Conservation (phyloP, 306 rosid genomes). For the Ziziphus jujuba region DNA sequence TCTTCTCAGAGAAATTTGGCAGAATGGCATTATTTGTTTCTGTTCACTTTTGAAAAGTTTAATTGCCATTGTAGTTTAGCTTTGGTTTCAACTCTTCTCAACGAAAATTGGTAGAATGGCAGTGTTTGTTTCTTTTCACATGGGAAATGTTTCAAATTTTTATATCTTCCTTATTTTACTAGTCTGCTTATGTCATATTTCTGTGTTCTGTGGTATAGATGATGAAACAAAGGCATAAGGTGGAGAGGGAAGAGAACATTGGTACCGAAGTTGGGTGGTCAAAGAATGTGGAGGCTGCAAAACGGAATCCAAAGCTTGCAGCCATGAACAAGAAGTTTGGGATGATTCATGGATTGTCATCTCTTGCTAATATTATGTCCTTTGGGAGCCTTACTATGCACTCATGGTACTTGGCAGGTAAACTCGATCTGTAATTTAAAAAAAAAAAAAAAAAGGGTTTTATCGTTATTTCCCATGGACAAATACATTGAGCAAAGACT, state of each 20-base stretch:
- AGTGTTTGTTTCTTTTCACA: no score
- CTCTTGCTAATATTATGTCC: slow-evolving; percentile 91
- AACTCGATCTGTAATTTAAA: slow-evolving; percentile 67
- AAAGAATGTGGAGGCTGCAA: slow-evolving; percentile 88
- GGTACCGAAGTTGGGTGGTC: slow-evolving; percentile 96
- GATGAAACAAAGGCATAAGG: slow-evolving; percentile 97
- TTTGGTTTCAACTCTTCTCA: no score
- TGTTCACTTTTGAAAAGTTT: no score
- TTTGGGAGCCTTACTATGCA: slow-evolving; percentile 95
- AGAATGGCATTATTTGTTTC: no score
- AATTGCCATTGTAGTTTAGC: no score
- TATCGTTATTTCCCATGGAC: slow-evolving; percentile 18
- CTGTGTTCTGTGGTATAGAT: slow-evolving; percentile 48
- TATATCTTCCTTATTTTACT: neutral
- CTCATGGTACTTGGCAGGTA: slow-evolving; percentile 97
- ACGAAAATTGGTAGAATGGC: no score
- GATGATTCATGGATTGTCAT: slow-evolving; percentile 95
- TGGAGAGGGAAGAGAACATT: slow-evolving; percentile 77
- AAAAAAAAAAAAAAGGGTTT: slow-evolving; percentile 15
- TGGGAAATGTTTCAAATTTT: neutral
- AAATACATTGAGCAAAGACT: slow-evolving; percentile 6
- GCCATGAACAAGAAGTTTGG: slow-evolving; percentile 98
- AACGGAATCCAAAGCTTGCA: slow-evolving; percentile 80
- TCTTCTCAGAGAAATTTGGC: no score
- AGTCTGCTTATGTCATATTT: neutral